Percentiles rank a stretch among this genome's conserved stretches.
These are phyloP conservation scores for Saururus chinensis DNA, from an alignment of 164 flowering plant genomes.

Conservation along the genomic window DNA sequence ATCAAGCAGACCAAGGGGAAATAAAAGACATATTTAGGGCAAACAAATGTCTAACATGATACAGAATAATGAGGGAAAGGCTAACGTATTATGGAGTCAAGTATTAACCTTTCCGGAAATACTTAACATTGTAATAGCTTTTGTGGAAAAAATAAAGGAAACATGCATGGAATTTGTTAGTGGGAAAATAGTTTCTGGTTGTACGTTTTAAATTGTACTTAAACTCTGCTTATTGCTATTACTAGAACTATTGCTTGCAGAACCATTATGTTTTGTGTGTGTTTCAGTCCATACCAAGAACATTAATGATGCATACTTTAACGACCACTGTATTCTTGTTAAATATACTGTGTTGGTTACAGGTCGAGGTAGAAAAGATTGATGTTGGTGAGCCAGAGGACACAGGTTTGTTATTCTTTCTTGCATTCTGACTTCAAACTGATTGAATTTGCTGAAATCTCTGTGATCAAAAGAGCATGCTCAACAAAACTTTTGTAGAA, in stretches of 20 bases:
- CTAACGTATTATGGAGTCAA: too few species aligned
- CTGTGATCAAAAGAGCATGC: neutral
- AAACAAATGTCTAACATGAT: too few species aligned
- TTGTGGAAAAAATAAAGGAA: neutral
- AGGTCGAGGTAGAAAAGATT: conserved; percentile 85
- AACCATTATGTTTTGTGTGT: neutral
- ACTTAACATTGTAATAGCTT: neutral
- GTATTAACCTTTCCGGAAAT: neutral
- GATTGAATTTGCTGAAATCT: neutral
- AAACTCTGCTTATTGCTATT: too few species aligned
- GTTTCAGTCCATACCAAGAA: too few species aligned
- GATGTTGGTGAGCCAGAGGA: conserved; percentile 55
- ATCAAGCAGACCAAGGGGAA: too few species aligned
- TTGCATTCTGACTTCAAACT: neutral
- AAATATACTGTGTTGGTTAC: conserved; percentile 5
- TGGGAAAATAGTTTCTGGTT: too few species aligned
- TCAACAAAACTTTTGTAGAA: neutral
- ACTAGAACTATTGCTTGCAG: too few species aligned
- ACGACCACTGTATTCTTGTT: neutral
- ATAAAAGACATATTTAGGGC: too few species aligned
- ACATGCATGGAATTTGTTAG: too few species aligned
- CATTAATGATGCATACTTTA: neutral
- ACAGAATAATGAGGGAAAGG: too few species aligned
- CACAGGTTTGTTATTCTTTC: conserved; percentile 56
- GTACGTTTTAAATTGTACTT: too few species aligned